Evolutionary conservation across 805 yeast genomes (phyloP).

Genomic region (Danielia oregonensis): DNA sequence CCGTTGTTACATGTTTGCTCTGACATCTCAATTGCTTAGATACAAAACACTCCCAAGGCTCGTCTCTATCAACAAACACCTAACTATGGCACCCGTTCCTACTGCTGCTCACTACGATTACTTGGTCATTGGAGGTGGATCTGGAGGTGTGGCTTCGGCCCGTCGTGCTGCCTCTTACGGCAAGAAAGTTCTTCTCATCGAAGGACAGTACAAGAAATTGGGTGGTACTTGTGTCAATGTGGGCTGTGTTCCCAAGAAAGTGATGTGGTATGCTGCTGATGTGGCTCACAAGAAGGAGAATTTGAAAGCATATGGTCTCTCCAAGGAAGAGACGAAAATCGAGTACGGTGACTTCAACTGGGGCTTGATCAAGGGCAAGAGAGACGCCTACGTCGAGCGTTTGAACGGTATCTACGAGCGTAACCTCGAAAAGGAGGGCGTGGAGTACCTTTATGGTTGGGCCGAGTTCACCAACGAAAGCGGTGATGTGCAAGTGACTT

Average conservation of each 20-base stretch:
- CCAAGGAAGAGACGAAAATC: slow-evolving; percentile 49
- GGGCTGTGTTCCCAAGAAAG: slow-evolving; percentile 98
- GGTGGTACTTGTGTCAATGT: slow-evolving; percentile 99
- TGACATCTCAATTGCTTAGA: background rate
- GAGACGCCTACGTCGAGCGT: slow-evolving; percentile 87
- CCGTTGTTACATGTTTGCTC: slow-evolving; percentile 4
- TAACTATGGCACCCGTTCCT: slow-evolving; percentile 53
- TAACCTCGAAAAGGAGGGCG: slow-evolving; percentile 84
- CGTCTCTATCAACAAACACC: slow-evolving; percentile 26
- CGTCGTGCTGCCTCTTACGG: slow-evolving; percentile 95
- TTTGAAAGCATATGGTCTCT: slow-evolving; percentile 81
- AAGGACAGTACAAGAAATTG: slow-evolving; percentile 60
- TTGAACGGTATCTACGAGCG: slow-evolving; percentile 91
- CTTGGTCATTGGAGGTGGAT: slow-evolving; percentile 97
- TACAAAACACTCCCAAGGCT: slow-evolving; percentile 12
- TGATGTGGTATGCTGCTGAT: slow-evolving; percentile 98
- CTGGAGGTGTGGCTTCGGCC: slow-evolving; percentile 98
- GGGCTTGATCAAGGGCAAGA: slow-evolving; percentile 74
- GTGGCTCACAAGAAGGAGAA: slow-evolving; percentile 71
- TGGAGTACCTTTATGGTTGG: slow-evolving; percentile 80
- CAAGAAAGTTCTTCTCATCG: slow-evolving; percentile 80
- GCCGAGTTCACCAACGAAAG: slow-evolving; percentile 64
- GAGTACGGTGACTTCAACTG: slow-evolving; percentile 64
- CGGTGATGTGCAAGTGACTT: slow-evolving; percentile 74
- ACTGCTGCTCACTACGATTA: slow-evolving; percentile 67